Evolutionary conservation across 768 basidiomycete species (phyloP), one percentile per base, ranked within the genome.

Genomic region (Hygrophorus russula): DNA sequence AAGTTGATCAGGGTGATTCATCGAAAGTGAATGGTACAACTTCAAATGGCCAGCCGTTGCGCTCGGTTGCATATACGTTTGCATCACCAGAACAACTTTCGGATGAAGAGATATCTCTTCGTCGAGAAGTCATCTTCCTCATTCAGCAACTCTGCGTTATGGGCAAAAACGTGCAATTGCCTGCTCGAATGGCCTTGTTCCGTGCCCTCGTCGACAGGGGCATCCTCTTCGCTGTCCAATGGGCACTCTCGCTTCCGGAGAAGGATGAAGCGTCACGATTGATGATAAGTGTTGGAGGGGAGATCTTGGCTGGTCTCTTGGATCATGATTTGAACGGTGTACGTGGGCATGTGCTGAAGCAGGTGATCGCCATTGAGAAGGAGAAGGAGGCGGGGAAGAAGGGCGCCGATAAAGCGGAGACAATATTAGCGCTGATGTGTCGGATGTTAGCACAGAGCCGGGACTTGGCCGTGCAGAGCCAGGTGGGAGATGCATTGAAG

Each of bases 81-180:
- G 68, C 72, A 2, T 74, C 79, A 30, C 68, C 73, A 5, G 76
- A 74, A 42, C 63, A 71, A 39, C 65, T 79, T 33, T 62, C 69
- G n/a, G 73, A 72, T 39, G 67, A 65, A 15, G 79, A 80, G 29
- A 61, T 76, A 41, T 60, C 56, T 24, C 70, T 76, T 29, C 76
- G 81, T 48, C 74, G 77, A 28, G 85, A 93, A 52, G 84, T 92
- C 19, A 74, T 98, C 37, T 63, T 83, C 35, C 80, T 99, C 49
- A 70, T 99, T 36, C 91, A 96, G 53, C 91, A 97, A 51, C 75
- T 97, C 7, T 87, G 88, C 55, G 71, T 82, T 45, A 93, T 99
- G 87, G 92, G 88, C 46, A 99, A 98, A 72, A 92, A 91, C 56
- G 83, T 97, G 7, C 94, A 97, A 58, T 70, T 96, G 13, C 82